A percentile compares a stretch with the other conserved stretches of the same genome.
phyloP scores from a whole-genome alignment of 768 basidiomycete species.

The Amanita rubescens region DNA sequence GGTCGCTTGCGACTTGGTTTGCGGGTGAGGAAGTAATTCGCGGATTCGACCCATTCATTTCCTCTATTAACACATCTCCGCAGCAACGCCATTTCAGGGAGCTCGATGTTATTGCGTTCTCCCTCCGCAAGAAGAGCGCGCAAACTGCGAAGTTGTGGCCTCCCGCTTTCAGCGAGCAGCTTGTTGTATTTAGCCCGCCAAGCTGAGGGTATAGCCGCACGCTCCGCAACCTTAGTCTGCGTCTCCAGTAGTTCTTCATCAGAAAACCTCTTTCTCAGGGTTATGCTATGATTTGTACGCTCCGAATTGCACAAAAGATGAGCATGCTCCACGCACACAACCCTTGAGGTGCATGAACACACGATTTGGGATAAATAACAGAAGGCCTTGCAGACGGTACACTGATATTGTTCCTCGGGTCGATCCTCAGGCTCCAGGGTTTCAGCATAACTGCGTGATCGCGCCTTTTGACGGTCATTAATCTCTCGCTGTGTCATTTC shows the following conservation, averaged over 20 bases:
- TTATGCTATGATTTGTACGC: constrained; percentile 33
- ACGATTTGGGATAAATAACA: constrained; percentile 92
- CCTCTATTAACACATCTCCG: constrained; percentile 75
- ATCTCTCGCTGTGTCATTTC: constrained; percentile 90
- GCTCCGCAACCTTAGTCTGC: constrained; percentile 55
- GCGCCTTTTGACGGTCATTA: constrained; percentile 53
- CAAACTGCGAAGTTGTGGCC: constrained; percentile 70
- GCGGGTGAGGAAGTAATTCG: constrained; percentile 69
- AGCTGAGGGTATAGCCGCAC: constrained; percentile 62
- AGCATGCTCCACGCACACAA: constrained; percentile 83
- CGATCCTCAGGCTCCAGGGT: constrained; percentile 71
- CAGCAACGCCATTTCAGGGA: constrained; percentile 65
- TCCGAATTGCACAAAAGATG: constrained; percentile 63
- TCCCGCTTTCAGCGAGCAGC: constrained; percentile 57
- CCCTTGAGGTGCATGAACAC: constrained; percentile 68
- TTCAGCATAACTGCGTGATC: constrained; percentile 55
- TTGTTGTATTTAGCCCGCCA: constrained; percentile 72
- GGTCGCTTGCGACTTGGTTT: constrained; percentile 79
- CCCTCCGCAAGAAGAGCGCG: constrained; percentile 83
- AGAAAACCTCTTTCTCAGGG: constrained; percentile 73
- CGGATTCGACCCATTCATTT: constrained; percentile 84
- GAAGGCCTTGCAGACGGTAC: constrained; percentile 86
- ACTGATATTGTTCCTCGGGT: constrained; percentile 94
- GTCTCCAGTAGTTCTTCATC: constrained; percentile 71
- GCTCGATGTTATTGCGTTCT: constrained; percentile 71